A percentile compares a stretch with the other conserved stretches of the same genome.
phyloP scores from a whole-genome alignment of 1,139 yeast species.

The Debaryomyces psychrophilus region DNA sequence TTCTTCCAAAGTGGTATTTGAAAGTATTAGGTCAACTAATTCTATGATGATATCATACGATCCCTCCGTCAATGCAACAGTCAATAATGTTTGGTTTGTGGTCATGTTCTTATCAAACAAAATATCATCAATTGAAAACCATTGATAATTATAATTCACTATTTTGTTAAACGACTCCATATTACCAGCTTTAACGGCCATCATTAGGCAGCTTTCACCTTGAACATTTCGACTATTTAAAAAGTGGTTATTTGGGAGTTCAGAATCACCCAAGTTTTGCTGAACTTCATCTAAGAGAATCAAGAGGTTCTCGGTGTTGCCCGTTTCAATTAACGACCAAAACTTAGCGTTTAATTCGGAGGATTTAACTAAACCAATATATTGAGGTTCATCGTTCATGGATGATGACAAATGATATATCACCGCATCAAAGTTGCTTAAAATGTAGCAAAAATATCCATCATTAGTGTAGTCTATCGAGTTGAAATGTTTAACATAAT shows the following conservation, averaged over 20 bases:
- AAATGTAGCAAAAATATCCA: constrained; percentile 46
- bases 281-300: constrained; percentile 25
- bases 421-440: constrained; percentile 86
- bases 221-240: constrained; percentile 54
- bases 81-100: constrained; percentile 56
- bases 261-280: constrained; percentile 21
- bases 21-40: constrained; percentile 49
- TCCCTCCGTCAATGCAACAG: constrained; percentile 62
- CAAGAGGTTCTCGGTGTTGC: constrained; percentile 26
- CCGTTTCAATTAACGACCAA: constrained; percentile 55
- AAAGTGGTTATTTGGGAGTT: constrained; percentile 42
- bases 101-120: constrained; percentile 61
- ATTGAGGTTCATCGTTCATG: constrained; percentile 32
- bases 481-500: constrained; percentile 66
- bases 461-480: constrained; percentile 29
- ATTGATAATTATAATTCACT: constrained; percentile 41
- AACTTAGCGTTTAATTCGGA: constrained; percentile 56
- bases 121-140: constrained; percentile 68
- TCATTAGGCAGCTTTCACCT: constrained; percentile 71
- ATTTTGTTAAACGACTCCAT: constrained; percentile 50
- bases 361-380: constrained; percentile 40
- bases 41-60: constrained; percentile 50
- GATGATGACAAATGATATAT: constrained; percentile 55
- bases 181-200: constrained; percentile 51
- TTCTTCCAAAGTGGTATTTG: constrained; percentile 49